A percentile compares a stretch with the other conserved stretches of the same genome.
Evolutionary conservation across 73 alveolate species (phyloP).

Genomic region (Paramecium pentaurelia): DNA sequence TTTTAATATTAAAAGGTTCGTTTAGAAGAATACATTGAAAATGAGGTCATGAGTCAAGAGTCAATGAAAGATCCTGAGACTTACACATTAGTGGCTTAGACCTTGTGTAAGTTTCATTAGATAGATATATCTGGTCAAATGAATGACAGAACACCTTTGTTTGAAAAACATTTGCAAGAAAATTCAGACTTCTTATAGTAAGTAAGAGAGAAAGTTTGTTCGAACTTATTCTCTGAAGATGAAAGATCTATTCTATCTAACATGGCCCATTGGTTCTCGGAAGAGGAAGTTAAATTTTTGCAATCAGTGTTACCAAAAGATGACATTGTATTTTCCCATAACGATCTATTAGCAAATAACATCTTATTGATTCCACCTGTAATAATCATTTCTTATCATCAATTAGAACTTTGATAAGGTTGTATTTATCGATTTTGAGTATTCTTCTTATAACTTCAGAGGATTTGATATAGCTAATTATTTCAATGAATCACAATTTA

Average conservation of each 20-base stretch:
- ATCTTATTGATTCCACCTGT: conserved; percentile 40
- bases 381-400: neutral
- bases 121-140: neutral
- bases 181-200: neutral
- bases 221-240: neutral
- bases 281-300: conserved; percentile 17
- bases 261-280: conserved; percentile 43
- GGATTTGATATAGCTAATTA: conserved; percentile 61
- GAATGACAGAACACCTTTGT: neutral
- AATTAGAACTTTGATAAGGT: conserved; percentile 15
- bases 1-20: conserved; percentile 31
- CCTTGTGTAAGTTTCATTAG: conserved; percentile 49
- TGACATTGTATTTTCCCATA: conserved; percentile 56
- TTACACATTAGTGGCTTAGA: conserved; percentile 31
- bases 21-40: conserved; percentile 46
- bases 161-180: neutral
- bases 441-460: conserved; percentile 47
- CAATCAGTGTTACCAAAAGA: neutral
- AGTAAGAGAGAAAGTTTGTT: neutral
- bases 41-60: conserved; percentile 43
- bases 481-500: conserved; percentile 55
- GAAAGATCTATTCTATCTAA: neutral
- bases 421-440: conserved; percentile 55
- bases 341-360: conserved; percentile 59
- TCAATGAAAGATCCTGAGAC: conserved; percentile 44